Base-by-base conservation (phyloP, 1,284 basidiomycete genomes). In the Ceratobasidium sp. region DNA sequence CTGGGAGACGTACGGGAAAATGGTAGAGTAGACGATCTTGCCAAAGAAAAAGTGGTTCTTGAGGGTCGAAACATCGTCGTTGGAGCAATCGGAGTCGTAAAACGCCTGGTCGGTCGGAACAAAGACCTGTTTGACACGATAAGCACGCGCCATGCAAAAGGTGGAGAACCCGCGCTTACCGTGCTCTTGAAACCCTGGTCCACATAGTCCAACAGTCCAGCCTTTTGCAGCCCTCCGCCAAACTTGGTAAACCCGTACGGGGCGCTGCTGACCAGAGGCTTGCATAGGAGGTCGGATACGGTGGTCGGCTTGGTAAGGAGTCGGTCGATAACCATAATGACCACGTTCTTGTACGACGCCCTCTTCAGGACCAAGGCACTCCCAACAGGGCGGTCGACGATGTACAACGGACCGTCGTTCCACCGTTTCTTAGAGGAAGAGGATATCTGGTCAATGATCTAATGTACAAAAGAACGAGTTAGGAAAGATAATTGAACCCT, bases 51-150 rank as follows among this genome's bases (percentile, higher is more conserved):
- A 54, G 22, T 70, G 54, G n/a, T 70, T 70, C 52, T 70, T 57
- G 15, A 70, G 8, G 54, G 57, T 22, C 0, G 29, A 11, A 0
- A 70, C 8, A 7, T 70, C 34, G n/a, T 70, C 52, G 7, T 56
- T n/a, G 6, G 68, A 70, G 52, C n/a, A 7, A 9, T 46, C 13
- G 7, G 19, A 29, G 7, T 25, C n/a, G 19, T 46, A 34, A n/a
- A 73, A 73, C 19, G 56, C 69, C 4, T 62, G 29, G 46, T 73
- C 44, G 44, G 46, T 62, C 22, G 70, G 70, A 13, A 57, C 70
- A 40, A 73, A 73, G 6, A 73, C 5, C 70, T 73, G 40, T 25
- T 22, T 52, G 8, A 25, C 7, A 9, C n/a, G 52, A 54, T 54
- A 8, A 54, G 52, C 22, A 25, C 57, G 11, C 5, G 29, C 4